A percentile compares a stretch with the other conserved stretches of the same genome.
These are phyloP conservation scores for barrel medic (Medicago truncatula) DNA, from an alignment of 306 rosid genomes.

Conservation along the genomic window MtrunA17r5.0-ANR NC_053046.1:37866501-37867000, in stretches of 20 bases:
- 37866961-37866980: slow-evolving; percentile 29
- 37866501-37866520: slow-evolving; percentile 66
- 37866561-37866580: slow-evolving; percentile 35
- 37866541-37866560: slow-evolving; percentile 50
- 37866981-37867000: slow-evolving; percentile 9
- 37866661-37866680: slow-evolving; percentile 11
- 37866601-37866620: slow-evolving; percentile 26
- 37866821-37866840: neutral
- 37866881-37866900: neutral
- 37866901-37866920: neutral
- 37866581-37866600: slow-evolving; percentile 13
- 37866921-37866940: slow-evolving; percentile 18
- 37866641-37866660: slow-evolving; percentile 25
- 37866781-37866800: neutral
- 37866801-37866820: neutral
- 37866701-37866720: neutral
- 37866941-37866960: slow-evolving; percentile 12
- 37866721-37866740: neutral
- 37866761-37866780: neutral
- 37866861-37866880: neutral
- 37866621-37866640: slow-evolving; percentile 16
- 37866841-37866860: neutral
- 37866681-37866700: neutral
- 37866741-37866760: neutral
- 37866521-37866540: slow-evolving; percentile 64